Percentiles rank a stretch among this genome's conserved stretches.
Evolutionary conservation across 2,329 filamentous ascomycete genomes (phyloP).

Genomic region (Ophiostoma pallidulum): DNA sequence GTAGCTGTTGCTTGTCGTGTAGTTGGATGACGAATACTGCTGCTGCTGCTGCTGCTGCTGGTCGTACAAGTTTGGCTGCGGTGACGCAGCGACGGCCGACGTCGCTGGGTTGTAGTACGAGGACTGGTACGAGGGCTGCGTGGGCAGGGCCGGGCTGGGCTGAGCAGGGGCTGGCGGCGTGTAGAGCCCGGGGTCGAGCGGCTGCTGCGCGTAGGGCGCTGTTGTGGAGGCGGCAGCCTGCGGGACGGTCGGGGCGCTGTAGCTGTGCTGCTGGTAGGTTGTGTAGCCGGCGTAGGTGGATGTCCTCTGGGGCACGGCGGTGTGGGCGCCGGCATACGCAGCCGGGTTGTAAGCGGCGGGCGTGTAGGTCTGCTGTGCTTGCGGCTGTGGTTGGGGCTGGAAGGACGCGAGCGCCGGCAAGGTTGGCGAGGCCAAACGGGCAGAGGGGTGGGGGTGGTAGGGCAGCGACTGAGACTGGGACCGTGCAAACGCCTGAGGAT

Average conservation of each 20-base stretch:
- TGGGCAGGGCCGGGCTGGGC: slow-evolving; percentile 1
- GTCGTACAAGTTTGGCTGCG: slow-evolving; percentile 19
- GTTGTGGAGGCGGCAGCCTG: slow-evolving; percentile 20
- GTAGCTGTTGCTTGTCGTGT: slow-evolving; percentile 14
- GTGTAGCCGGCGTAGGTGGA: slow-evolving; percentile 41
- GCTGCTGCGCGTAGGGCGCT: not conserved
- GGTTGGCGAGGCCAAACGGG: slow-evolving; percentile 30
- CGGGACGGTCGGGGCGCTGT: slow-evolving; percentile 29
- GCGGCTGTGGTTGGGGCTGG: slow-evolving; percentile 8
- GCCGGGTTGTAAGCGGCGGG: slow-evolving; percentile 50
- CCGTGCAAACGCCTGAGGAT: slow-evolving; percentile 56
- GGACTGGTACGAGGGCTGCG: slow-evolving; percentile 10
- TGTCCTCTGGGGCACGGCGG: slow-evolving; percentile 37
- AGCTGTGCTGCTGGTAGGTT: slow-evolving; percentile 32
- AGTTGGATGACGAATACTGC: slow-evolving; percentile 14
- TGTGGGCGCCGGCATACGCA: slow-evolving; percentile 41
- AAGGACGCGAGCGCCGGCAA: slow-evolving; percentile 23
- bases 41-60: slow-evolving; percentile 20
- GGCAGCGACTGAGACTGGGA: slow-evolving; percentile 43
- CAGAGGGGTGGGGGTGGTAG: slow-evolving; percentile 25
- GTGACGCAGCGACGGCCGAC: slow-evolving; percentile 15
- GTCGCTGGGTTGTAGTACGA: slow-evolving; percentile 17
- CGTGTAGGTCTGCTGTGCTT: slow-evolving; percentile 37
- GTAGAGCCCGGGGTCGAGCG: not conserved
- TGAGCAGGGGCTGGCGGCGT: slow-evolving; percentile 6